Evolutionary conservation across 129 eudicot species (phyloP).

Genomic region (Pittosporum tobira): DNA sequence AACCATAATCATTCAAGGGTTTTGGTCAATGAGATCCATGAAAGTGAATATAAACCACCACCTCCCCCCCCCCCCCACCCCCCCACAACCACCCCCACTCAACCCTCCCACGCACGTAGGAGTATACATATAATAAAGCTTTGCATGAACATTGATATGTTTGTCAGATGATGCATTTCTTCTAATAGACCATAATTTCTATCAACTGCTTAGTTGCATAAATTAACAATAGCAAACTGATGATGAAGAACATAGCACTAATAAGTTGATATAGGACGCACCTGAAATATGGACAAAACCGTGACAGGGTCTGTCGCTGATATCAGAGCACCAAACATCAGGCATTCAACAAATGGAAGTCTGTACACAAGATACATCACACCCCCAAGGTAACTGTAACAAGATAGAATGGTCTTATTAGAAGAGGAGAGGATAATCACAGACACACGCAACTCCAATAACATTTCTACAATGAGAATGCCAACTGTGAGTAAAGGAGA

Average conservation of each 20-base stretch:
- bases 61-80: too few species aligned
- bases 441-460: constrained; percentile 8
- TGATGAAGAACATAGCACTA: background rate
- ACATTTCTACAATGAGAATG: background rate
- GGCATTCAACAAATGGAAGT: constrained; percentile 91
- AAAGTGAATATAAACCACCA: background rate
- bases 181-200: background rate
- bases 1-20: background rate
- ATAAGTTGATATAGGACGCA: constrained; percentile 16
- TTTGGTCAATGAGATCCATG: background rate
- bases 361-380: constrained; percentile 64
- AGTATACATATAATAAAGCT: background rate
- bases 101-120: too few species aligned
- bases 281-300: constrained; percentile 97
- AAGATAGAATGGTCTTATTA: constrained; percentile 1
- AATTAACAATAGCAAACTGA: constrained; percentile 4
- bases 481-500: background rate
- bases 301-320: constrained; percentile 99
- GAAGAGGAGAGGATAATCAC: constrained; percentile 6
- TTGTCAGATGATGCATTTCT: constrained; percentile 2
- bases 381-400: constrained; percentile 85
- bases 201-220: background rate
- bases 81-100: too few species aligned
- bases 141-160: background rate
- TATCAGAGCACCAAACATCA: constrained; percentile 99